Base-by-base conservation (phyloP, 345 rosid species). In the Cardamine occulta region DNA sequence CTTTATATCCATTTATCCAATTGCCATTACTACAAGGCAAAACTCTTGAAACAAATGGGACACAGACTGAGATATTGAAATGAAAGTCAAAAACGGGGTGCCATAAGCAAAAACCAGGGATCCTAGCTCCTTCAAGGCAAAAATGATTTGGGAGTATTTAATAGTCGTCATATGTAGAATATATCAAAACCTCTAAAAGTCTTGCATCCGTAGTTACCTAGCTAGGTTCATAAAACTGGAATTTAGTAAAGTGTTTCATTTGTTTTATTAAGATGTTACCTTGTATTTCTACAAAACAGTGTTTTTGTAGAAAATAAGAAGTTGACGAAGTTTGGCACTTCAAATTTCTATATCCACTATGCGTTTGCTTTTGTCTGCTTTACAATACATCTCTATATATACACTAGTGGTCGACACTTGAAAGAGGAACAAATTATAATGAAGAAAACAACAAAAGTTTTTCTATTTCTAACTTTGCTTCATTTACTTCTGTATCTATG, bases 351-450 rank as follows among this genome's bases (percentile, higher is more conserved):
- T 66, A 51, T 4, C 24, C 21, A 49, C 48, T 6, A 6, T 19
- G 7, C 5, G 31, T 4, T 51, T 19, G 18, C 18, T 66, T 3
- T 54, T 21, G 9, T 54, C 15, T 2, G 10, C 17, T 13, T 7
- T 7, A 19, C n/a, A n/a, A n/a, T n/a, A n/a, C n/a, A 12, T 66
- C 44, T 49, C 23, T 67, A 51, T 32, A 21, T 29, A 56, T 23
- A 29, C 13, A 40, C 12, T 42, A 40, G 32, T 13, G 23, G 45
- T 58, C 34, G 44, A 19, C 4, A 59, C 0, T 0, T 59, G 12
- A 58, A 66, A 58, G 66, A 70, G 18, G 29, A 71, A 21, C 48
- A 60, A 47, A 47, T 15, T 12, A 59, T 11, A 70, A 70, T 58
- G 74, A 70, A 45, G 66, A 40, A 40, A 40, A 31, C 34, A 66